phyloP scores from a whole-genome alignment of 73 alveolate species.

The Halteria grandinella region DNA sequence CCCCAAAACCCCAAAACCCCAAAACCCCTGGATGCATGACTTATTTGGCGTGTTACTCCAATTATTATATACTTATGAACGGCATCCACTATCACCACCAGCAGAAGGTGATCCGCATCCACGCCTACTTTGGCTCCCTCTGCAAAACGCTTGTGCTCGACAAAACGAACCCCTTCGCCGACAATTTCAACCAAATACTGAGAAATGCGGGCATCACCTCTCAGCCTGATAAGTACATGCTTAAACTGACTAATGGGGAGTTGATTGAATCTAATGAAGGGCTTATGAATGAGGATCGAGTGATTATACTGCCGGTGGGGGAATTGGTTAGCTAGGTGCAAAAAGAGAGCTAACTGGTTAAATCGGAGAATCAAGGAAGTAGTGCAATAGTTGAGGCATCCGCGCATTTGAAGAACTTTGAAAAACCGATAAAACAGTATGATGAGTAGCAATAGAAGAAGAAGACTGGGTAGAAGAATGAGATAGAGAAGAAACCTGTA shows the following conservation, averaged over 20 bases:
- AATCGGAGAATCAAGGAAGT: too few relatives aligned
- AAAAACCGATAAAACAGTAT: neutral
- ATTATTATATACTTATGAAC: too few relatives aligned
- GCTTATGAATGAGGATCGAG: slow-evolving; percentile 47
- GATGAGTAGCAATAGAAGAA: neutral
- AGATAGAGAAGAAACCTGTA: neutral
- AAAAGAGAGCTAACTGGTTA: neutral
- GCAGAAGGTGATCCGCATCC: slow-evolving; percentile 40
- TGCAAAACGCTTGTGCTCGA: slow-evolving; percentile 46
- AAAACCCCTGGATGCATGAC: too few relatives aligned
- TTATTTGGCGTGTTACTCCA: too few relatives aligned
- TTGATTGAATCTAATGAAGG: slow-evolving; percentile 50
- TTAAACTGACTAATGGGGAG: slow-evolving; percentile 46
- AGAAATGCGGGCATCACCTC: slow-evolving; percentile 20
- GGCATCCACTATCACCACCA: too few relatives aligned
- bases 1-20: too few relatives aligned
- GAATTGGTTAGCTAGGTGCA: neutral
- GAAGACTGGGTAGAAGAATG: neutral
- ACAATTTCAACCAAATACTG: neutral
- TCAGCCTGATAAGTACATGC: slow-evolving; percentile 12
- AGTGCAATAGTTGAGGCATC: too few relatives aligned
- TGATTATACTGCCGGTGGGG: slow-evolving; percentile 8
- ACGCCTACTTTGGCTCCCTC: slow-evolving; percentile 31
- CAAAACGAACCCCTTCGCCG: neutral
- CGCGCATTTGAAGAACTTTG: too few relatives aligned